Evolutionary conservation across 208 protist genomes (phyloP).

Genomic region (Crithidia fasciculata): DNA sequence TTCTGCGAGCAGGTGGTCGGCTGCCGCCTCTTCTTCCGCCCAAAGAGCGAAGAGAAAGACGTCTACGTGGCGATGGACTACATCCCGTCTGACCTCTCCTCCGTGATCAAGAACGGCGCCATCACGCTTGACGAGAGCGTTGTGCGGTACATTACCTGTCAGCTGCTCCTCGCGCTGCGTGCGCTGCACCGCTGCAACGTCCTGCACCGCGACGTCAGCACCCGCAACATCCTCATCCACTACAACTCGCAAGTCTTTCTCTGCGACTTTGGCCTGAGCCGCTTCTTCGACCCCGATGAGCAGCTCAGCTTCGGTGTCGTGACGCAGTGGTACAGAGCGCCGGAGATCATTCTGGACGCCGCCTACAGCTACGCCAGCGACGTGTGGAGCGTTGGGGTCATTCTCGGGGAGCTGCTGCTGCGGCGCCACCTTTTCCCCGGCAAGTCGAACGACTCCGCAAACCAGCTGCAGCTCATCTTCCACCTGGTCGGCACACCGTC

Average conservation of each 20-base stretch:
- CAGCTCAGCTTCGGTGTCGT: constrained; percentile 92
- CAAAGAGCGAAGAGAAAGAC: constrained; percentile 89
- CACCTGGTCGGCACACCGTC: constrained; percentile 94
- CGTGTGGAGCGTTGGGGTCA: constrained; percentile 91
- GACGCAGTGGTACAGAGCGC: constrained; percentile 93
- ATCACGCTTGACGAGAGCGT: constrained; percentile 81
- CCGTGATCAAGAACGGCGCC: constrained; percentile 80
- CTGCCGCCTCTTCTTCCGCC: constrained; percentile 89
- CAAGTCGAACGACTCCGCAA: constrained; percentile 93
- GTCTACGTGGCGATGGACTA: constrained; percentile 93
- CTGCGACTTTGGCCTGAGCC: constrained; percentile 92
- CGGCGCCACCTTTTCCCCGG: constrained; percentile 92
- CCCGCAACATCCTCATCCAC: constrained; percentile 92
- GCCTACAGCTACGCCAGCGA: constrained; percentile 87
- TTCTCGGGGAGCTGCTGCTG: constrained; percentile 92
- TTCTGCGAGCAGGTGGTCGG: constrained; percentile 90
- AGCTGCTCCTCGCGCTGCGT: constrained; percentile 88
- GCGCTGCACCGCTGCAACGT: constrained; percentile 86
- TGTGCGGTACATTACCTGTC: constrained; percentile 86
- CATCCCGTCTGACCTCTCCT: constrained; percentile 84
- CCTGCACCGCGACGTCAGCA: constrained; percentile 88
- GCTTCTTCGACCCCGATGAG: constrained; percentile 93
- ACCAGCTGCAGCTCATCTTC: constrained; percentile 94
- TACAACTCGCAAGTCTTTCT: constrained; percentile 88
- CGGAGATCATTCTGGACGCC: constrained; percentile 92